Conservation (phyloP, 306 rosid genomes). For the Carpinus fangiana region DNA sequence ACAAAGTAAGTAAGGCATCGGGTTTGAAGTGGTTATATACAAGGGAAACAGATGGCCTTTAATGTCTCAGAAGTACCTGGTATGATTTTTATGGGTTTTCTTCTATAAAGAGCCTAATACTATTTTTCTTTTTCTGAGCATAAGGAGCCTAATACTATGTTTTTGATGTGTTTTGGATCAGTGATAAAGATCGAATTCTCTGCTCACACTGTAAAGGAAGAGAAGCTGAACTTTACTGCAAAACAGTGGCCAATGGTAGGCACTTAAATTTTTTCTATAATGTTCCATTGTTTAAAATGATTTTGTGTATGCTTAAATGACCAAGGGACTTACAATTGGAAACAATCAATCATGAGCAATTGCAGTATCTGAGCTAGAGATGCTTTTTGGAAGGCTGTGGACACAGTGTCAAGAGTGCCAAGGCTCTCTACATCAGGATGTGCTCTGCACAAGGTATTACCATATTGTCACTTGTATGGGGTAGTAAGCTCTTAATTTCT, state of each 20-base stretch:
- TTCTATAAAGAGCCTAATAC: background rate
- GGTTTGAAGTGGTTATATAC: background rate
- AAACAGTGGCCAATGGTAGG: constrained; percentile 73
- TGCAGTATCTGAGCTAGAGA: constrained; percentile 90
- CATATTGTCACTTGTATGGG: constrained; percentile 17
- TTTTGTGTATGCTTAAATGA: constrained; percentile 18
- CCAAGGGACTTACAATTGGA: constrained; percentile 17
- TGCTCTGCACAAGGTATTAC: constrained; percentile 93
- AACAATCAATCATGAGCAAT: constrained; percentile 30
- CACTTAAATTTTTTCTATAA: constrained; percentile 8
- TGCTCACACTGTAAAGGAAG: constrained; percentile 90
- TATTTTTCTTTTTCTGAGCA: background rate
- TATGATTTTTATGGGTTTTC: background rate
- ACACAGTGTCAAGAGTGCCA: constrained; percentile 99
- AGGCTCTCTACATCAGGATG: constrained; percentile 98
- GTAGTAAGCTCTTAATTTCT: constrained; percentile 8
- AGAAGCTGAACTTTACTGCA: constrained; percentile 91
- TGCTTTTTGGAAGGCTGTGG: constrained; percentile 90
- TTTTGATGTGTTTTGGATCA: constrained; percentile 41
- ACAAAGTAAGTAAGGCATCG: background rate
- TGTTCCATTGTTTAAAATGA: constrained; percentile 11
- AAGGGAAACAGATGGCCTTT: background rate
- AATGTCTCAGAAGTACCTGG: background rate
- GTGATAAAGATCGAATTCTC: constrained; percentile 58
- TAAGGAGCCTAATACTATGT: background rate